Base-by-base conservation (phyloP, 2,329 filamentous ascomycete genomes). In the Blastomyces gilchristii region DNA sequence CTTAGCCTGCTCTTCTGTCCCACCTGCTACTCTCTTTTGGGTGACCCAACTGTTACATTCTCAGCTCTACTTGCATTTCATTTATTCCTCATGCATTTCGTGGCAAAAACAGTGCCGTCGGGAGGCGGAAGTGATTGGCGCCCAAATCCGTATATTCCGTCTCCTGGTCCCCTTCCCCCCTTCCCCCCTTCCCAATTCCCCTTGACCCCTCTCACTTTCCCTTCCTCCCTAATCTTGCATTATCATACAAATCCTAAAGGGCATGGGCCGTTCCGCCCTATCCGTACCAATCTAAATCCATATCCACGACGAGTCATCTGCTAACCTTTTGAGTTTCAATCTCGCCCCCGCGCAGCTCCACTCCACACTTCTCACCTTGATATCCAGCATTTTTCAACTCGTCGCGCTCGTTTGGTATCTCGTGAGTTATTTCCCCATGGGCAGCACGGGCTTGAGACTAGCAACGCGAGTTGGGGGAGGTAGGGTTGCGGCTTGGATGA, bases 391-490 rank as follows among this genome's bases (percentile, higher is more conserved):
- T 65, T 79, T 92, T 69, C 94, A 99, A 75, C 81, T 97, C 62
- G 86, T 87, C 61, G 89, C 88, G 66, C 80, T 97, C 67, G 68
- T 90, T 57, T 97, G 93, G 93, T 97, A 97, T 78, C 82, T 97
- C 57, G 87, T 97, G 75, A 96, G 90, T 77, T 99, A 99, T 76
- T 97, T 97, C 71, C 94, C 94, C 34, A 96, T 97, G 92, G 94
- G 94, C 50, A 90, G 89, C 63, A 89, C 87, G 62, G 91, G 94
- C 52, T 79, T 99, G 68, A 87, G 93, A 64, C 85, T 96, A 68
- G 91, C 91, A 63, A 90, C 91, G 53, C 86, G 86, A 2, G 94
- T 96, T 72, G 94, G 93, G 28, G 90, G 88, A 25, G 87, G 87
- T 72, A 85, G 92, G 72, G 89, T 95, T 47, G 84, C 90, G 5